Evolutionary conservation across 441 rosid species (phyloP).

Genomic region (Pelargonium australe): DNA sequence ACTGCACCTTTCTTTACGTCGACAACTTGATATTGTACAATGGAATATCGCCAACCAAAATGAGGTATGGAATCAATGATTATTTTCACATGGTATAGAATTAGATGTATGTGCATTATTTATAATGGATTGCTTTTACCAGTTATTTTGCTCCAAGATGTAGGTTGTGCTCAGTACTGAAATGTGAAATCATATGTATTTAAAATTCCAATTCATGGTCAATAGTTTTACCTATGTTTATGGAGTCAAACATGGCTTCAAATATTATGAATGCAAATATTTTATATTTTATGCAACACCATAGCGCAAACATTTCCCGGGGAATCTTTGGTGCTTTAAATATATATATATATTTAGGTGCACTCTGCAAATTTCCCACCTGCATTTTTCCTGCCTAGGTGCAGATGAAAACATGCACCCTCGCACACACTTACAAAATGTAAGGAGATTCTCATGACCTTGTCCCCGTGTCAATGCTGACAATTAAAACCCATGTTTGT

Average conservation of each 20-base stretch:
- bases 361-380: too few species aligned
- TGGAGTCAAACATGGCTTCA: neutral
- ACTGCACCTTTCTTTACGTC: conserved; percentile 49
- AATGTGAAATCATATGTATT: neutral
- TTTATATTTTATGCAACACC: neutral
- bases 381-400: too few species aligned
- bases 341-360: too few species aligned
- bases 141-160: conserved; percentile 4
- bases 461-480: too few species aligned
- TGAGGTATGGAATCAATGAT: conserved; percentile 45
- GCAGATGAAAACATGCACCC: too few species aligned
- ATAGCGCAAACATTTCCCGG: too few species aligned
- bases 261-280: neutral
- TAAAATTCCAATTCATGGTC: neutral
- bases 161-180: conserved; percentile 1
- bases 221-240: neutral
- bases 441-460: too few species aligned
- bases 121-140: conserved; percentile 4
- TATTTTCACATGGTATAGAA: conserved; percentile 4
- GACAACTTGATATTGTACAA: conserved; percentile 56
- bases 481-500: too few species aligned
- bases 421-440: too few species aligned
- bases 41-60: conserved; percentile 87
- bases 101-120: conserved; percentile 7
- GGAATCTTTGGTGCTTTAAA: too few species aligned